phyloP scores from a whole-genome alignment of 176 grass and related monocot genomes.

The Oryza punctata region DNA sequence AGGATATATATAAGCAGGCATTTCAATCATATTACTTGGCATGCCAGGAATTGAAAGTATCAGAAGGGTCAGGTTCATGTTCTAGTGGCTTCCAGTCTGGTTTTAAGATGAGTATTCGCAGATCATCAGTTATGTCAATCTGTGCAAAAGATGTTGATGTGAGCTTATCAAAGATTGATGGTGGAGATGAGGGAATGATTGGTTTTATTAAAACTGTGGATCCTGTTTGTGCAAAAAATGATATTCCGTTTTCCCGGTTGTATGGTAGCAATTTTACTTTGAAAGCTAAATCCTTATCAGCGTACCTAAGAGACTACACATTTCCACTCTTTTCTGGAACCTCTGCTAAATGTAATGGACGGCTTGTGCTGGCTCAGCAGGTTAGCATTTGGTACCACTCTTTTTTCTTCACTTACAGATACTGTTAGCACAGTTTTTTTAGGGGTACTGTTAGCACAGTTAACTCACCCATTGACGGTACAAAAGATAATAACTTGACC shows the following conservation, averaged over 20 bases:
- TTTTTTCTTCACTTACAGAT: slow-evolving; percentile 12
- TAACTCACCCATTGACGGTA: slow-evolving; percentile 5
- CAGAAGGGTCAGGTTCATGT: slow-evolving; percentile 82
- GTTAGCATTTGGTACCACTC: slow-evolving; percentile 45
- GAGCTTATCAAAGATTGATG: slow-evolving; percentile 86
- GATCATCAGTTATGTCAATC: slow-evolving; percentile 81
- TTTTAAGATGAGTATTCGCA: slow-evolving; percentile 80
- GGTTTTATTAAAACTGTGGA: slow-evolving; percentile 75
- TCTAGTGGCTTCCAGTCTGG: slow-evolving; percentile 87
- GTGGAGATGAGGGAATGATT: slow-evolving; percentile 83
- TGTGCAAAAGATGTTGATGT: slow-evolving; percentile 78
- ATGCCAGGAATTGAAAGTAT: slow-evolving; percentile 74
- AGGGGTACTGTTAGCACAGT: no score
- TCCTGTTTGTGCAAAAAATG: slow-evolving; percentile 72
- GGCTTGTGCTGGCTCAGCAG: slow-evolving; percentile 93
- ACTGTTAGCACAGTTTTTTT: slow-evolving; percentile 7
- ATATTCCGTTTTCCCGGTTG: slow-evolving; percentile 89
- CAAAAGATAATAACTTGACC: not conserved
- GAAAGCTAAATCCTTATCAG: slow-evolving; percentile 73
- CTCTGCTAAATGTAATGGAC: slow-evolving; percentile 88
- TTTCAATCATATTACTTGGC: slow-evolving; percentile 85
- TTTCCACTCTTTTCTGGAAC: slow-evolving; percentile 82
- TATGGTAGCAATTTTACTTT: slow-evolving; percentile 92
- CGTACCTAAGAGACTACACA: slow-evolving; percentile 77
- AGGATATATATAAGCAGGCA: slow-evolving; percentile 74